Percentiles rank a stretch among this genome's conserved stretches.
phyloP scores from a whole-genome alignment of 2,329 filamentous ascomycete genomes.

The Aaosphaeria pasadenensis region DNA sequence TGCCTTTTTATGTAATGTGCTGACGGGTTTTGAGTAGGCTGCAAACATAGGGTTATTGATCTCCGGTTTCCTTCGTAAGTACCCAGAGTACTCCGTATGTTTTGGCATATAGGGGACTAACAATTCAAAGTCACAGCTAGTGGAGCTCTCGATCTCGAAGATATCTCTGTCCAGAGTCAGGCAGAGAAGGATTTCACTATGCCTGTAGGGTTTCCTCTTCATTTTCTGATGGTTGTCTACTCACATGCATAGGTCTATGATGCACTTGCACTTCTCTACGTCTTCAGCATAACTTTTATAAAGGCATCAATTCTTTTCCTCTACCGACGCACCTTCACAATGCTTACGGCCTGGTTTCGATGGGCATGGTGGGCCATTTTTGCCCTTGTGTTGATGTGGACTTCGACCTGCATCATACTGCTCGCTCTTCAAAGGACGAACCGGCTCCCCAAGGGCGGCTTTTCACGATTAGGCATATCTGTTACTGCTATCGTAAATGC shows the following conservation, averaged over 20 bases:
- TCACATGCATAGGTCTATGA: not conserved
- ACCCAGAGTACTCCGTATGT: not conserved
- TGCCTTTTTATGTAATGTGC: not conserved
- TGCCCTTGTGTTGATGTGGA: not conserved
- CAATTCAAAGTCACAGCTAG: not conserved
- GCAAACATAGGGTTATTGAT: not conserved
- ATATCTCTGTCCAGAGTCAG: constrained; percentile 1
- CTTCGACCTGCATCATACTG: constrained; percentile 2
- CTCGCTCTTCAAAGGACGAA: constrained; percentile 3
- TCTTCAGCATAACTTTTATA: constrained; percentile 7
- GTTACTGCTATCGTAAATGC: constrained; percentile 7
- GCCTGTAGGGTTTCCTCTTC: no score
- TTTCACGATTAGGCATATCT: constrained; percentile 4
- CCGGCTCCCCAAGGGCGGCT: constrained; percentile 1
- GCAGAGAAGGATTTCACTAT: constrained; percentile 2
- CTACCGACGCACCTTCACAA: constrained; percentile 9
- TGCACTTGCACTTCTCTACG: constrained; percentile 6
- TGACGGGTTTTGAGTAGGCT: not conserved
- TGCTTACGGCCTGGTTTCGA: constrained; percentile 7
- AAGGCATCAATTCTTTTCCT: constrained; percentile 13
- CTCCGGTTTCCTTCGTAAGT: not conserved
- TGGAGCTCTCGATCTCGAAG: constrained; percentile 4
- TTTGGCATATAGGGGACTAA: not conserved
- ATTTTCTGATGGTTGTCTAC: not conserved
- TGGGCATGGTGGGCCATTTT: not conserved